Evolutionary conservation across 352 stramenopile genomes (phyloP), one percentile per base, ranked within the genome.

Genomic region (Phytophthora melonis): DNA sequence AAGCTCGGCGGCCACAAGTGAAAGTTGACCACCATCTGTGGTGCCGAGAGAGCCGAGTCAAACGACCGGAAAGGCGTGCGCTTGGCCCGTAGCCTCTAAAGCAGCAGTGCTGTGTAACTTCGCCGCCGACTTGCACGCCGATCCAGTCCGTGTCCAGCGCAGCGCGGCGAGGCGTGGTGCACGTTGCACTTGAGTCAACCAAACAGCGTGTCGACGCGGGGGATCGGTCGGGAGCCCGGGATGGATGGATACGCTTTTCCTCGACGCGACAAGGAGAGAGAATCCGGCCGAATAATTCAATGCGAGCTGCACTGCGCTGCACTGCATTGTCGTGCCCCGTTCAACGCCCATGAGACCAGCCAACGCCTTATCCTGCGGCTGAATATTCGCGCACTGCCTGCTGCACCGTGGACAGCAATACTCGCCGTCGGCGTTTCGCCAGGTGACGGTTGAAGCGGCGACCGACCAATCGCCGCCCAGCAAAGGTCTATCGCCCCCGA

Each of bases 171-270:
- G 27, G 63, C 39, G 34, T 41, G 34, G 34, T 41, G 32, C 55
- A 55, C 49, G 57, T 60, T 72, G 65, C 57, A 59, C 65, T 71
- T 60, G 65, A 59, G 32, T 41, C 45, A 57, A 52, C 63, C 39
- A 63, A 69, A 25, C 63, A 63, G 19, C 47, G 32, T 49, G 27
- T 30, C 14, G 27, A 61, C 52, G 25, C 19, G 14, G 5, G 30
- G 58, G 66, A 73, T 73, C 66, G 58, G 49, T 68, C 58, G 32
- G 41, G 66, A 73, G 52, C 30, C 19, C 41, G 4, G 36, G 36
- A 45, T 25, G 58, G 57, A 49, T 72, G 65, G 66, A 73, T 68
- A 63, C 66, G 58, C 34, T 63, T 58, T 50, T 43, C 32, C 19
- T 45, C 30, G 32, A 45, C 53, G 32, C 32, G 36, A 45, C 36